phyloP scores from a whole-genome alignment of 208 protist genomes.

The Blechomonas ayalai region DNA sequence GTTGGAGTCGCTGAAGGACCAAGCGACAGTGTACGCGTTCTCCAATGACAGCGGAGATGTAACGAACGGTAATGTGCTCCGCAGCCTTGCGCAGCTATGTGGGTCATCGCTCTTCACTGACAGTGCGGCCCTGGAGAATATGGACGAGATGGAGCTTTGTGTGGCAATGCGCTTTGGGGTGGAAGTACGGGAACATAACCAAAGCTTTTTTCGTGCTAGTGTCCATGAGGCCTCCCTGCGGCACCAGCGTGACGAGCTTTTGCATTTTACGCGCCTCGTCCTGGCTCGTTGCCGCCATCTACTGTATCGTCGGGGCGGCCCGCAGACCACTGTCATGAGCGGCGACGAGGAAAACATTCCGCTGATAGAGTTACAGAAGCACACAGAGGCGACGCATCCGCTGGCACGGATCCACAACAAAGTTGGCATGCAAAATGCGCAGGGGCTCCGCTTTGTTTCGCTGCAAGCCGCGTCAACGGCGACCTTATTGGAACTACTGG shows the following conservation, averaged over 20 bases:
- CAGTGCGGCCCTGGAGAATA: constrained; percentile 40
- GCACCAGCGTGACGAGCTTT: not conserved
- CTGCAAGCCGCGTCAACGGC: constrained; percentile 38
- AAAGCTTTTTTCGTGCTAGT: constrained; percentile 19
- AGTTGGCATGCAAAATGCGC: constrained; percentile 58
- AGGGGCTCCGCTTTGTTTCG: constrained; percentile 47
- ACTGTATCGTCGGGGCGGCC: constrained; percentile 39
- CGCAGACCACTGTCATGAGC: constrained; percentile 44
- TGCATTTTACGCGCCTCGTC: constrained; percentile 31
- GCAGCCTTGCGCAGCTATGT: constrained; percentile 26
- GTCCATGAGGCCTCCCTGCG: not conserved
- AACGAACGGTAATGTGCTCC: constrained; percentile 11
- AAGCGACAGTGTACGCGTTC: constrained; percentile 8
- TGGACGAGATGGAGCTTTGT: constrained; percentile 52
- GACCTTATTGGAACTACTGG: constrained; percentile 39
- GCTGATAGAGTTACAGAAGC: constrained; percentile 52
- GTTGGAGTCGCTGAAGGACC: constrained; percentile 3
- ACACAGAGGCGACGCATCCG: constrained; percentile 47
- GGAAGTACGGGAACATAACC: constrained; percentile 43
- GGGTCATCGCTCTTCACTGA: constrained; percentile 23
- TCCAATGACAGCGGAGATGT: constrained; percentile 9
- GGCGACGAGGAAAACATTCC: constrained; percentile 66
- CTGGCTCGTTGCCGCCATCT: constrained; percentile 54
- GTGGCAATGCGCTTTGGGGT: constrained; percentile 45
- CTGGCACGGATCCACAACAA: constrained; percentile 59